Percentiles rank a stretch among this genome's conserved stretches.
Conservation (phyloP, 1,139 yeast species). For the Trichomonascaceae sp. region DNA sequence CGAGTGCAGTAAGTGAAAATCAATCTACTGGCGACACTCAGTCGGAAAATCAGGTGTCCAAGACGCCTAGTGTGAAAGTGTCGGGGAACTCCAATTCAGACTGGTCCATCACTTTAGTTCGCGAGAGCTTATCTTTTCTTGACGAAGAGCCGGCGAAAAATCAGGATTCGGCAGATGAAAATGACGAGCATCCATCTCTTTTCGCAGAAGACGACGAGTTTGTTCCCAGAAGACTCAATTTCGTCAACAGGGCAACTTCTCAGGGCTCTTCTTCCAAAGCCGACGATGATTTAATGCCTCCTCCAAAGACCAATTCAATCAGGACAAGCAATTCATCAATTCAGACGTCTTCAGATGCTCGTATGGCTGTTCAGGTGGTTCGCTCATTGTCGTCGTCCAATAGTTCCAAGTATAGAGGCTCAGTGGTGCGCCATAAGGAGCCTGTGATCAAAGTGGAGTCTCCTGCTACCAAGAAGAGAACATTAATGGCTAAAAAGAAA, state of each 20-base stretch:
- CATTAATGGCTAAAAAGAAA: not conserved
- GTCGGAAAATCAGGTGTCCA: constrained; percentile 13
- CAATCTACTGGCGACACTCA: constrained; percentile 18
- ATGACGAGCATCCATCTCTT: constrained; percentile 28
- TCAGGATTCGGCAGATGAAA: constrained; percentile 18
- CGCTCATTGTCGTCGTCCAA: constrained; percentile 2
- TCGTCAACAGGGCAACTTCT: constrained; percentile 6
- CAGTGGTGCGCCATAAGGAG: not conserved
- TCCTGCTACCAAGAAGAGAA: not conserved
- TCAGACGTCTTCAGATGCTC: not conserved
- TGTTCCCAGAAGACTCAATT: constrained; percentile 4
- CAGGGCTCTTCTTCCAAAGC: not conserved
- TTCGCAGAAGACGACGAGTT: constrained; percentile 34
- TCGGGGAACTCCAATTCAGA: not conserved
- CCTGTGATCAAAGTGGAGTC: not conserved
- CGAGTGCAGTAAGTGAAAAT: not conserved
- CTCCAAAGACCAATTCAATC: constrained; percentile 1
- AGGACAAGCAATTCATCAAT: not conserved
- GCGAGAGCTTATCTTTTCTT: constrained; percentile 58
- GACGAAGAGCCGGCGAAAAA: constrained; percentile 35
- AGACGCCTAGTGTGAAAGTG: not conserved
- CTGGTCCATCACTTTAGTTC: constrained; percentile 52
- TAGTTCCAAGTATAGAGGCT: not conserved
- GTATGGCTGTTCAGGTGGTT: not conserved
- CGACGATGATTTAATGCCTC: constrained; percentile 1